Base-by-base conservation (phyloP, 352 stramenopile genomes). In the Pythium vanterpoolii region DNA sequence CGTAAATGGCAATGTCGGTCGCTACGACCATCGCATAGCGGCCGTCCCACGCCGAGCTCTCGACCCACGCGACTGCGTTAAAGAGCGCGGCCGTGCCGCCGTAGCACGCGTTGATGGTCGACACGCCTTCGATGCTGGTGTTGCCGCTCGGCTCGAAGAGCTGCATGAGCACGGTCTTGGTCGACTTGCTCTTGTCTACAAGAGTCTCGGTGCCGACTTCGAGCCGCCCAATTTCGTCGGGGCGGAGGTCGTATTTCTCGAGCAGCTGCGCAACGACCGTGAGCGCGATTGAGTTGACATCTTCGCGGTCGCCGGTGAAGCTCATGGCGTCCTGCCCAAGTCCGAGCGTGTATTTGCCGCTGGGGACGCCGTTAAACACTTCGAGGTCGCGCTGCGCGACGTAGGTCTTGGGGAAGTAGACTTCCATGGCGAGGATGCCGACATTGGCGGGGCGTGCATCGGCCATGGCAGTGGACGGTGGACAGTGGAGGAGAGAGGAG, bases 121-220 rank as follows among this genome's bases (percentile, higher is more conserved):
- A 98, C 14, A 96, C 96, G 47, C 97, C 89, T 38, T 93, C 86
- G 48, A 87, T 63, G 36, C 83, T 72, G 19, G 64, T 64, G 62
- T 89, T 90, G 47, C 76, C 74, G 31, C 62, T 76, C 48, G 70
- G 48, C 45, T 59, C 69, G 40, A 91, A 90, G 11, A 90, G 69
- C 46, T 83, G 70, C 79, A 89, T 90, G 45, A 91, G 83, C 58
- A 86, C 79, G 16, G 84, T 94, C 71, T 91, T 90, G 47, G 77
- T 86, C 33, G 82, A 92, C 73, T 89, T 95, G 62, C 77, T 91
- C 74, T 95, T 95, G 68, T 87, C 86, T 57, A 90, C 73, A 38
- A 99, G 77, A 43, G 95, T 98, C 82, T 99, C 97, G 3, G 97
- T 99, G 52, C 97, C 97, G 28, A 99, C 89, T 69, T 99, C 96